phyloP scores from a whole-genome alignment of 352 stramenopile species.

The Globisporangium perplexum region DNA sequence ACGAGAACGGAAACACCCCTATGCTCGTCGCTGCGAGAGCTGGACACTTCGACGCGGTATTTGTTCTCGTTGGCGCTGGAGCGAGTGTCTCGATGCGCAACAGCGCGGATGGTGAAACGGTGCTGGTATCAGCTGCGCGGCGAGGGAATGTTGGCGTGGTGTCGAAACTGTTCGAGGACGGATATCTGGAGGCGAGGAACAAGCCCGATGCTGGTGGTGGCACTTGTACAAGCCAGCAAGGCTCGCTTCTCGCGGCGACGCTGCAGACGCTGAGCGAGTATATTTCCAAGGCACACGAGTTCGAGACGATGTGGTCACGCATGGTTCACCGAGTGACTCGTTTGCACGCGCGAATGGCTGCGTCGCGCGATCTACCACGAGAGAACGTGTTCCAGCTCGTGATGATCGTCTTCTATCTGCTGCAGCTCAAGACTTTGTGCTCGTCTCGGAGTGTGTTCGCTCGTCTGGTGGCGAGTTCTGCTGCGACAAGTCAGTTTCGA shows the following conservation, averaged over 20 bases:
- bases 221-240: background rate
- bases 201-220: background rate
- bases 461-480: background rate
- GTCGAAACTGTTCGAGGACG: background rate
- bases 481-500: background rate
- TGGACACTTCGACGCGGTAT: background rate
- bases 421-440: background rate
- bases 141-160: background rate
- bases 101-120: background rate
- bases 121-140: background rate
- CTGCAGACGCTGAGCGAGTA: conserved; percentile 1
- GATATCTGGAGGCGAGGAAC: background rate
- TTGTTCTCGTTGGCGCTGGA: background rate
- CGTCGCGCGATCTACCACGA: background rate
- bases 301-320: background rate
- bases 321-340: background rate
- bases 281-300: background rate
- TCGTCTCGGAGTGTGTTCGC: background rate
- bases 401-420: background rate
- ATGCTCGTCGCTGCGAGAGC: background rate
- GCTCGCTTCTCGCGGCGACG: background rate
- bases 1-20: background rate
- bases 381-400: background rate
- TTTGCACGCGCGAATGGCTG: background rate
- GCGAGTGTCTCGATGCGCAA: background rate